These are phyloP conservation scores for Lasiodiplodia hormozganensis DNA, from an alignment of 2,329 filamentous ascomycete species.

Conservation along the genomic window DNA sequence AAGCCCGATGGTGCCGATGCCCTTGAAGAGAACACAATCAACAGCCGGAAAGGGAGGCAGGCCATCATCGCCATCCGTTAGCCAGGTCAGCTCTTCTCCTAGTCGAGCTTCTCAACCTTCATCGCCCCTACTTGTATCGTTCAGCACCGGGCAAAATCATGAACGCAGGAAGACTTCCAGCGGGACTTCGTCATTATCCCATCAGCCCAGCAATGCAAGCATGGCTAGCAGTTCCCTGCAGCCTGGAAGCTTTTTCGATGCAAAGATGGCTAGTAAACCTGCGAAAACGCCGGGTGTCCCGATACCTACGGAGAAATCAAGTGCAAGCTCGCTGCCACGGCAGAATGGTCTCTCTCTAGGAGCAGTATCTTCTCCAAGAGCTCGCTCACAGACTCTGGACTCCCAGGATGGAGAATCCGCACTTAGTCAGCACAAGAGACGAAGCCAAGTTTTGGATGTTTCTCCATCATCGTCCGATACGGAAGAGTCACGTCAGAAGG, in stretches of 20 bases:
- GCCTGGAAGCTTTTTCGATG: conserved; percentile 74
- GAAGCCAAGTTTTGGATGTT: conserved; percentile 94
- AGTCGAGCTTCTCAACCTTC: conserved; percentile 84
- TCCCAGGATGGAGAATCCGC: conserved; percentile 78
- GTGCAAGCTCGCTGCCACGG: conserved; percentile 39
- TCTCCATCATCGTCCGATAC: conserved; percentile 98
- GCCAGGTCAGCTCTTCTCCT: conserved; percentile 84
- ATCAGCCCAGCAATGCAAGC: conserved; percentile 71
- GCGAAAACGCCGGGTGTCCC: conserved; percentile 52
- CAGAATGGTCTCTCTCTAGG: conserved; percentile 40
- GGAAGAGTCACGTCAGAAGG: conserved; percentile 90
- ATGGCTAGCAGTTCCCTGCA: conserved; percentile 64
- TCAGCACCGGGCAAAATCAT: conserved; percentile 81
- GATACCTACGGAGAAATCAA: conserved; percentile 51
- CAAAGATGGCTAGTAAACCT: conserved; percentile 61
- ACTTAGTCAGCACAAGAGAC: conserved; percentile 79
- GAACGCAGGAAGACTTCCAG: conserved; percentile 93
- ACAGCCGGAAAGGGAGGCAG: conserved; percentile 73
- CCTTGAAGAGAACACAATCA: conserved; percentile 81
- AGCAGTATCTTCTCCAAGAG: conserved; percentile 62
- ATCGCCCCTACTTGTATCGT: conserved; percentile 93
- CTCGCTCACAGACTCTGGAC: conserved; percentile 89
- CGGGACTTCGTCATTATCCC: conserved; percentile 82
- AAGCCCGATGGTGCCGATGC: conserved; percentile 81
- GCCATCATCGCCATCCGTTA: conserved; percentile 85